These are phyloP conservation scores for Plectranthus barbatus DNA, from an alignment of 257 asterid species.

Conservation along the genomic window DNA sequence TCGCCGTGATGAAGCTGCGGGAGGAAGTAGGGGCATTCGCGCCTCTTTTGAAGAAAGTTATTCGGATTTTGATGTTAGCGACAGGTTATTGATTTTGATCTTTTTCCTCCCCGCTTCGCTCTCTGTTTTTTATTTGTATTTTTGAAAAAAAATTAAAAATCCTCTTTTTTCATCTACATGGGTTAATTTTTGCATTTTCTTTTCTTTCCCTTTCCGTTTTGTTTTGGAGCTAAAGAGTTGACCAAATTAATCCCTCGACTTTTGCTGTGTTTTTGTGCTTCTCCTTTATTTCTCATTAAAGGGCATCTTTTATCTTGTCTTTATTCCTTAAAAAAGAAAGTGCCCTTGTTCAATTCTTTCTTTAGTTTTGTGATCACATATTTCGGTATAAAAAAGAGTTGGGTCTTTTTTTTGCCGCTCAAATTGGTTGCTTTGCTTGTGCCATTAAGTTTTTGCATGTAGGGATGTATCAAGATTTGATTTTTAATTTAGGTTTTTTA, in stretches of 20 bases:
- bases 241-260: slow-evolving; percentile 1
- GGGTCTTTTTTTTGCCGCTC: not conserved
- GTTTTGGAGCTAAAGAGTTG: not conserved
- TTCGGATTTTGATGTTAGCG: slow-evolving; percentile 30
- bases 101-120: not conserved
- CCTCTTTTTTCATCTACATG: not conserved
- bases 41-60: slow-evolving; percentile 43
- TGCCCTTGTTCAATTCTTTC: not conserved
- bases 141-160: too few species aligned
- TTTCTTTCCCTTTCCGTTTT: not conserved
- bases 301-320: slow-evolving; percentile 1
- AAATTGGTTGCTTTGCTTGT: not conserved
- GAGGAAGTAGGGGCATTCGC: slow-evolving; percentile 20
- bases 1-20: slow-evolving; percentile 13
- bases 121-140: not conserved
- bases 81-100: slow-evolving; percentile 26
- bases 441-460: not conserved
- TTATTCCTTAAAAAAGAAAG: not conserved
- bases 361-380: not conserved
- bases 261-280: not conserved
- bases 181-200: not conserved
- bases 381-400: not conserved
- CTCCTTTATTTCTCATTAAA: not conserved
- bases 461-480: not conserved
- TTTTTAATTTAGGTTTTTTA: not conserved